These are phyloP conservation scores for Beta lomatogona DNA, from an alignment of 179 eudicot species.

Conservation along the genomic window DNA sequence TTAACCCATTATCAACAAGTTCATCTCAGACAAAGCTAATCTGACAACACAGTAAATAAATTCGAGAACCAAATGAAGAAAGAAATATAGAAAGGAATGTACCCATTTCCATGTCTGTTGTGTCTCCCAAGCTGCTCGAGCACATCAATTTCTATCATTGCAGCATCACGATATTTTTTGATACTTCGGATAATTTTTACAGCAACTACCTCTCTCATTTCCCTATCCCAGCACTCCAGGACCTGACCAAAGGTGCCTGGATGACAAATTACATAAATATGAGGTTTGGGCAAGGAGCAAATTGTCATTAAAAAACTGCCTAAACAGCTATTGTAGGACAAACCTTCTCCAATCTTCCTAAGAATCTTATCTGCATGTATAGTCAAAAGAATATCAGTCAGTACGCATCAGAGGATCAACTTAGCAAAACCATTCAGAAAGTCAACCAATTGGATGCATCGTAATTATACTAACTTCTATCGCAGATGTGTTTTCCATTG, in stretches of 20 bases:
- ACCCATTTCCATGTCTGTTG: conserved; percentile 50
- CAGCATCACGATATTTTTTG: conserved; percentile 65
- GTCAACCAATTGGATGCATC: neutral
- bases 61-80: neutral
- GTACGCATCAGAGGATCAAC: neutral
- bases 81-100: conserved; percentile 6
- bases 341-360: conserved; percentile 65
- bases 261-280: conserved; percentile 14
- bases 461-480: conserved; percentile 2
- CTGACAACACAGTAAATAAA: conserved; percentile 19
- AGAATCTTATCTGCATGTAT: conserved; percentile 57
- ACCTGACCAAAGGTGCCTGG: conserved; percentile 70
- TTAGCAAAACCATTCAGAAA: neutral
- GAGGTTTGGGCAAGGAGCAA: neutral
- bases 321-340: neutral
- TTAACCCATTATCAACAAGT: conserved; percentile 35
- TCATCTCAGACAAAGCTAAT: conserved; percentile 28
- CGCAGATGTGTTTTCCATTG: neutral
- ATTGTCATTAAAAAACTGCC: neutral
- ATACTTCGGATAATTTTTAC: conserved; percentile 55
- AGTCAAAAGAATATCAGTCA: conserved; percentile 23
- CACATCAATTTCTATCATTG: conserved; percentile 64
- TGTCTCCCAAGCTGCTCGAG: conserved; percentile 60
- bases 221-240: conserved; percentile 65
- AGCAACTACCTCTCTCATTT: conserved; percentile 52